Evolutionary conservation across 2,329 filamentous ascomycete genomes (phyloP), one percentile per base, ranked within the genome.

Genomic region (Aspergillus tubingensis): DNA sequence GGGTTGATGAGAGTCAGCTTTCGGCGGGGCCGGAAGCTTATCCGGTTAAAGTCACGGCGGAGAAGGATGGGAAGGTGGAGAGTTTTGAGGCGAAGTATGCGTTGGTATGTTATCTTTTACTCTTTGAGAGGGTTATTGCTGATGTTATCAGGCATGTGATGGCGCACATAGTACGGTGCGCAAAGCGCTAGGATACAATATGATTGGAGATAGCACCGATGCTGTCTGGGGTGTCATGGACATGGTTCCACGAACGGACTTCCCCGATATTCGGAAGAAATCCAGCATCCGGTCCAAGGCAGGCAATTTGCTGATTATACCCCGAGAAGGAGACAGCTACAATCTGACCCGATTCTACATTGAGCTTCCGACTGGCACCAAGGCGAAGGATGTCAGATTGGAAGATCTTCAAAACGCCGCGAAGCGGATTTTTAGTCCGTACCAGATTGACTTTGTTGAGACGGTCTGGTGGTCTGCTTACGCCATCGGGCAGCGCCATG

Each of bases 401-500:
- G 79, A 79, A 23, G 79, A 84, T 43, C 74, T 89, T 1, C 85
- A 88, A 58, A 65, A 75, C 3, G 78, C 81, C 0, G 85, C 85
- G 0, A 74, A 77, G 38, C 74, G 73, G 0, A 84, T 88, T 43
- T 83, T 89, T 54, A 62, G 72, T 0, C 86, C 85, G 0, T 88
- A 86, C 58, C 62, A 67, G 0, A 77, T 88, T 62, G 81, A 86
- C 0, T 80, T 86, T 54, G 78, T 79, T 0, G 81, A 83, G 57
- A 86, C 85, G 2, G 69, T 74, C 3, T 91, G 89, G 88, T 91
- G 91, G 77, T 88, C 88, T 49, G 85, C 87, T 47, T 91, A 91
- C 71, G 83, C 87, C 66, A 87, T 91, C 59, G 86, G 88, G 10
- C 88, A 91, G 77, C 85, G 90, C 17, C 83, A 92, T 21, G 90